Percentiles rank a stretch among this genome's conserved stretches.
phyloP scores from a whole-genome alignment of 352 stramenopile genomes.

The Phytophthora melonis region DNA sequence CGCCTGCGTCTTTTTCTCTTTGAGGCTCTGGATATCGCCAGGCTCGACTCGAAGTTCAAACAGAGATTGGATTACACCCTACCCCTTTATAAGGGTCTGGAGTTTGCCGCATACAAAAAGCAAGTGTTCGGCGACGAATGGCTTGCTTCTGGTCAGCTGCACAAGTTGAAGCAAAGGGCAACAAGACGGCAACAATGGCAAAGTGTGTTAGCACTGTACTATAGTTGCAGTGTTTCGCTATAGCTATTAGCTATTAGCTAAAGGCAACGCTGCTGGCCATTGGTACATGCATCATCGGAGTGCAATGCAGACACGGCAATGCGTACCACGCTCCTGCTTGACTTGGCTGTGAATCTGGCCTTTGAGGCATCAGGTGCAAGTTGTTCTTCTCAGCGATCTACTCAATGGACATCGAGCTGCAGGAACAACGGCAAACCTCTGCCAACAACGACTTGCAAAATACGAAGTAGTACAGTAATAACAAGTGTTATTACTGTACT shows the following conservation, averaged over 20 bases:
- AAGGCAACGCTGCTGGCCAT: neutral
- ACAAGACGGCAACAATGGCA: neutral
- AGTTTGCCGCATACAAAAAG: constrained; percentile 2
- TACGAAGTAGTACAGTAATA: no score
- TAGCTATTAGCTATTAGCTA: no score
- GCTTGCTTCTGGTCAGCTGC: constrained; percentile 1
- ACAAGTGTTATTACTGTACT: no score
- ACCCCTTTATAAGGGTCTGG: constrained; percentile 16
- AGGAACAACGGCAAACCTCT: no score
- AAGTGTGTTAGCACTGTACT: neutral
- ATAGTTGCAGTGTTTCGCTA: neutral
- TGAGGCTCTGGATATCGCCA: constrained; percentile 18
- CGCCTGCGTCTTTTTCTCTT: constrained; percentile 26
- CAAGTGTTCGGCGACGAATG: neutral
- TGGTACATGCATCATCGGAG: constrained; percentile 3
- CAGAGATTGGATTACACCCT: constrained; percentile 20
- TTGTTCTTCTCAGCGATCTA: neutral
- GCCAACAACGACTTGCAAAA: no score
- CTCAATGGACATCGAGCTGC: neutral
- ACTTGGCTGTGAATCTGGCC: constrained; percentile 21
- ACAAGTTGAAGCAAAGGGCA: constrained; percentile 3
- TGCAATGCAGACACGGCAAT: constrained; percentile 10
- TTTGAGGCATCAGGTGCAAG: neutral
- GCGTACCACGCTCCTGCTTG: constrained; percentile 29
- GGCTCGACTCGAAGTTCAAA: constrained; percentile 23